Percentiles rank a stretch among this genome's conserved stretches.
phyloP scores from a whole-genome alignment of 345 rosid species.

The Ailanthus altissimus region DNA sequence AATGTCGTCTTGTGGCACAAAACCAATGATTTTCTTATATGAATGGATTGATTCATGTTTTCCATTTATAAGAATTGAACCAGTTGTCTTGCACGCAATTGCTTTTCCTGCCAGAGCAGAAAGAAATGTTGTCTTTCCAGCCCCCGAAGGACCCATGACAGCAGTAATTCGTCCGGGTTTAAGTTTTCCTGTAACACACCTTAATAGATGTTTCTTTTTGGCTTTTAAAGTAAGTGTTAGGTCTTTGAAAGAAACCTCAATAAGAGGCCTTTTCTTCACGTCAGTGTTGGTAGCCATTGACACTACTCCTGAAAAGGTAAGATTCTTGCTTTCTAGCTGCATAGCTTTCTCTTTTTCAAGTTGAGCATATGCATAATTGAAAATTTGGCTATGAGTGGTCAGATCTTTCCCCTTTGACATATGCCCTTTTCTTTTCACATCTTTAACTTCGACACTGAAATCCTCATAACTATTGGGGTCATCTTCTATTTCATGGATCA shows the following conservation, averaged over 20 bases:
- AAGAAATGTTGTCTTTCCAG: conserved; percentile 93
- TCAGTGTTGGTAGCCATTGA: conserved; percentile 61
- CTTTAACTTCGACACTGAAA: conserved; percentile 29
- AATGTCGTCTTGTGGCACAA: conserved; percentile 93
- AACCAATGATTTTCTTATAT: conserved; percentile 80
- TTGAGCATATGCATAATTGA: conserved; percentile 72
- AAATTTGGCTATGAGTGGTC: conserved; percentile 69
- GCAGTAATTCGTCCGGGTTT: conserved; percentile 84
- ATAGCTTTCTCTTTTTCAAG: conserved; percentile 83
- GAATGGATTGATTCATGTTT: conserved; percentile 71
- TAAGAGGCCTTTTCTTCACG: conserved; percentile 61
- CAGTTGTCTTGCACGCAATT: conserved; percentile 65
- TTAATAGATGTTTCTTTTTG: conserved; percentile 64
- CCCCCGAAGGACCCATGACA: conserved; percentile 99
- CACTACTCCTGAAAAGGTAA: conserved; percentile 77
- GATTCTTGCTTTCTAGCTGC: conserved; percentile 52
- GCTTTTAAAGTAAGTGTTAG: conserved; percentile 79
- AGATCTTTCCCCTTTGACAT: conserved; percentile 40
- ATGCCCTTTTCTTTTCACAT: conserved; percentile 38
- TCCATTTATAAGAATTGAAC: conserved; percentile 76
- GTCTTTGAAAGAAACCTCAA: conserved; percentile 75
- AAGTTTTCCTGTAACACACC: conserved; percentile 79
- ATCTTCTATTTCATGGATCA: conserved; percentile 49
- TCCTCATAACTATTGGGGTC: conserved; percentile 37
- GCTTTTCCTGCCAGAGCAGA: conserved; percentile 91